Percentiles rank a stretch among this genome's conserved stretches.
Evolutionary conservation across 1,139 yeast genomes (phyloP).

Genomic region (Kodamaea arcana): DNA sequence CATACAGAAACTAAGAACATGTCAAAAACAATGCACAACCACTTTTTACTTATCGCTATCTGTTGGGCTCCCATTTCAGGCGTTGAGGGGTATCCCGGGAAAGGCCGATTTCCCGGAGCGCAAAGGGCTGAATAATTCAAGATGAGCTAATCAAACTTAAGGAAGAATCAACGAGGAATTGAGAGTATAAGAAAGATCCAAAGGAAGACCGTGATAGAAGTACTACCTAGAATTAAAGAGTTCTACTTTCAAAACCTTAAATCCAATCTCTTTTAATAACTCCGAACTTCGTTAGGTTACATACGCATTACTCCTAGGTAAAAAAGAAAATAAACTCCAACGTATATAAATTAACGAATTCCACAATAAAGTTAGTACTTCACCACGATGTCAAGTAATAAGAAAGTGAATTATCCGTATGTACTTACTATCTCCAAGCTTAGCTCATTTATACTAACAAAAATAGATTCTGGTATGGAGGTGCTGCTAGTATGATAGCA

Average conservation of each 20-base stretch:
- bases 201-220: too few relatives aligned
- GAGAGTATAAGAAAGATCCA: too few relatives aligned
- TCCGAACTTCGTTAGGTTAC: not conserved
- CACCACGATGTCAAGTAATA: conserved; percentile 5
- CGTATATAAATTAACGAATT: conserved; percentile 1
- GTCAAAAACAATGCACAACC: too few relatives aligned
- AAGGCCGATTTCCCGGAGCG: not conserved
- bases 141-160: not conserved
- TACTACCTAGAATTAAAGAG: too few relatives aligned
- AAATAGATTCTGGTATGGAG: conserved; percentile 46
- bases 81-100: not conserved
- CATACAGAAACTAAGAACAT: too few relatives aligned
- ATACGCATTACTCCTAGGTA: not conserved
- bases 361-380: not conserved
- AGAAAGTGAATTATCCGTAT: conserved; percentile 15
- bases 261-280: not conserved
- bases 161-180: not conserved
- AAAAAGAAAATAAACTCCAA: not conserved
- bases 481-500: conserved; percentile 66
- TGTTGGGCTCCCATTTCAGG: not conserved
- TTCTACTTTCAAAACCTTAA: too few relatives aligned
- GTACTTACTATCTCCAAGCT: conserved; percentile 5
- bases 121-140: not conserved
- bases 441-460: conserved; percentile 11
- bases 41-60: too few relatives aligned